phyloP scores from a whole-genome alignment of 192 early-diverging fungal species.

The Geranomyces variabilis region DNA sequence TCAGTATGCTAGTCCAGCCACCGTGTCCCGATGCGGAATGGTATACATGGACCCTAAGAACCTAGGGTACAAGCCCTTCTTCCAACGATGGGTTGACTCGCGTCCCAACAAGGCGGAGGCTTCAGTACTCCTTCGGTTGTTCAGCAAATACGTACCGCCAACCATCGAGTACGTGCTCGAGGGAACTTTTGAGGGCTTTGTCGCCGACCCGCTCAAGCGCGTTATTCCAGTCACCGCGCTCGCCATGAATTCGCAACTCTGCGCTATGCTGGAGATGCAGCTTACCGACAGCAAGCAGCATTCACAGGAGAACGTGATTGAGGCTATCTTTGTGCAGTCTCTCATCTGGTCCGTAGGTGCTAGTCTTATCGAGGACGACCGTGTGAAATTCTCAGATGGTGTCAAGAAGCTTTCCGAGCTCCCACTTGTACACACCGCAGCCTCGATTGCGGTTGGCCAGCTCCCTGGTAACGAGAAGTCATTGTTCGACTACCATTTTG shows the following conservation, averaged over 20 bases:
- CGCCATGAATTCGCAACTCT: constrained; percentile 58
- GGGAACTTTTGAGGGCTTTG: constrained; percentile 59
- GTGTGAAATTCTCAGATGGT: constrained; percentile 60
- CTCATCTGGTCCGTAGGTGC: constrained; percentile 64
- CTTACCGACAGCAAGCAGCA: constrained; percentile 50
- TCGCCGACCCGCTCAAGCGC: constrained; percentile 52
- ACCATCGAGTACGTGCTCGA: constrained; percentile 58
- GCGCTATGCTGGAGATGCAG: constrained; percentile 55
- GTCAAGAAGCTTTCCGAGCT: constrained; percentile 64
- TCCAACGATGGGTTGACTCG: constrained; percentile 55
- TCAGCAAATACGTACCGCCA: constrained; percentile 53
- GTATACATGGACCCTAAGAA: constrained; percentile 70
- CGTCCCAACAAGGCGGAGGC: constrained; percentile 53
- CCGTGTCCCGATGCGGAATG: constrained; percentile 65
- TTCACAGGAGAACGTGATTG: constrained; percentile 50
- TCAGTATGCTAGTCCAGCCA: constrained; percentile 65
- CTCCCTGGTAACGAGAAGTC: constrained; percentile 61
- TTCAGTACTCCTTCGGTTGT: constrained; percentile 51
- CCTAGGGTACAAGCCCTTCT: constrained; percentile 59
- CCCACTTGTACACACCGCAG: constrained; percentile 53
- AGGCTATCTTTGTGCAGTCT: constrained; percentile 60
- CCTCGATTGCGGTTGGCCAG: constrained; percentile 51
- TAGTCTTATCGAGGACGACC: constrained; percentile 57
- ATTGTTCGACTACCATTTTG: constrained; percentile 63
- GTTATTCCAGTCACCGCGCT: constrained; percentile 60